A percentile compares a stretch with the other conserved stretches of the same genome.
phyloP scores from a whole-genome alignment of 2,329 filamentous ascomycete genomes.

The Aulographum hederae region DNA sequence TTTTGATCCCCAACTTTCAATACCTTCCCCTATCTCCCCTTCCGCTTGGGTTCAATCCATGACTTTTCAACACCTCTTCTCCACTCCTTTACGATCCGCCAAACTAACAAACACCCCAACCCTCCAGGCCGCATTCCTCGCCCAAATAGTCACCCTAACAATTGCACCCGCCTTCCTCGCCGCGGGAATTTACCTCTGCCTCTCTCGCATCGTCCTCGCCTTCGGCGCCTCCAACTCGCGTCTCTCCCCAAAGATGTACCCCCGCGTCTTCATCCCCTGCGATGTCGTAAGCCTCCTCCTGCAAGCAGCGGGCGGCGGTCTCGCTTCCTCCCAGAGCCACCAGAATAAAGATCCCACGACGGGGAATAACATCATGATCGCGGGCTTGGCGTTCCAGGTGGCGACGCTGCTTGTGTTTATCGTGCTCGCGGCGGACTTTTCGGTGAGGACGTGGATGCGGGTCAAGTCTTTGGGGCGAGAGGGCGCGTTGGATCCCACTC shows the following conservation, averaged over 20 bases:
- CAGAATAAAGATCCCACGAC: slow-evolving; percentile 13
- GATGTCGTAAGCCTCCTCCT: slow-evolving; percentile 2
- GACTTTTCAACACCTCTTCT: too few relatives aligned
- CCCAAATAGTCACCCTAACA: slow-evolving; percentile 1
- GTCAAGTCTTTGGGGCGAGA: slow-evolving; percentile 8
- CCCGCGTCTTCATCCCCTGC: slow-evolving; percentile 2
- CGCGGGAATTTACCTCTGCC: slow-evolving; percentile 2
- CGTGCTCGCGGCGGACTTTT: slow-evolving; percentile 19
- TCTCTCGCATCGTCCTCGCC: slow-evolving; percentile 16
- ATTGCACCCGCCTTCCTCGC: slow-evolving; percentile 3
- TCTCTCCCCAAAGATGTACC: not conserved
- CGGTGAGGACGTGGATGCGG: not conserved
- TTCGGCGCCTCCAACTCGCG: slow-evolving; percentile 16
- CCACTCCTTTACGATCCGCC: too few relatives aligned
- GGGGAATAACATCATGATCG: slow-evolving; percentile 27
- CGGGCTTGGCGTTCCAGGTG: slow-evolving; percentile 26
- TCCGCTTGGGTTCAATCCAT: not conserved
- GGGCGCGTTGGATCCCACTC: slow-evolving; percentile 6
- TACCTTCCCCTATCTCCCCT: too few relatives aligned
- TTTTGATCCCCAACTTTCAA: not conserved
- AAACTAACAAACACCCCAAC: too few relatives aligned
- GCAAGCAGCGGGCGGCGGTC: slow-evolving; percentile 7
- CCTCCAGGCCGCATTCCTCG: not conserved
- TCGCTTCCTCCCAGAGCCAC: slow-evolving; percentile 18
- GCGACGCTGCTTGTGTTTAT: slow-evolving; percentile 24